Evolutionary conservation across 2,329 filamentous ascomycete species (phyloP).

Genomic region (Paracoccidioides brasiliensis): DNA sequence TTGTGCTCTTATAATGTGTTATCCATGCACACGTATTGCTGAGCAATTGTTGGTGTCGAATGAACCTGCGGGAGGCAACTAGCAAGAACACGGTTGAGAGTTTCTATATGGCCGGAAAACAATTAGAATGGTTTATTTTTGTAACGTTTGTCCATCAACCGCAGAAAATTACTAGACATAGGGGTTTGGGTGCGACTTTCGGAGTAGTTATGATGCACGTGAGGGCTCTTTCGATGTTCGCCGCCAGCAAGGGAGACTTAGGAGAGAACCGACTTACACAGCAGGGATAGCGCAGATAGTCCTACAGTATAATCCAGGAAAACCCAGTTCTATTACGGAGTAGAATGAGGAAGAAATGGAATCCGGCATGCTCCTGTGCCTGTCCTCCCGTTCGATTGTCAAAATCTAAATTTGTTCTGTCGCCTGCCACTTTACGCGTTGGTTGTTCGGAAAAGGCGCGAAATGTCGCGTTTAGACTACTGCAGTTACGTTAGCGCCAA

Average conservation of each 20-base stretch:
- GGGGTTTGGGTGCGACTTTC: too few relatives aligned
- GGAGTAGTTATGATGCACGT: too few relatives aligned
- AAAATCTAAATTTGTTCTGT: background rate
- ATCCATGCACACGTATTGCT: background rate
- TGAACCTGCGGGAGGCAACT: background rate
- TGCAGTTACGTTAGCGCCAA: slow-evolving; percentile 3
- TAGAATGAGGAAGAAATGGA: background rate
- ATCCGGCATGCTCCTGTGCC: background rate
- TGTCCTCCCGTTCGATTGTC: background rate
- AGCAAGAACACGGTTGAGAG: background rate
- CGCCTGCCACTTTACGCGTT: slow-evolving; percentile 12
- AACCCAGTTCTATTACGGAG: background rate
- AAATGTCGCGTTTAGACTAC: background rate
- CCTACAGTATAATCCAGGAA: background rate
- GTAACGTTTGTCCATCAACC: background rate
- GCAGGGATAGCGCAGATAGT: background rate
- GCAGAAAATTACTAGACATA: background rate
- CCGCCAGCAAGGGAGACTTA: too few relatives aligned
- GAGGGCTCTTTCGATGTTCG: too few relatives aligned
- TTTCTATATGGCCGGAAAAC: background rate
- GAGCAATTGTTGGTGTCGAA: background rate
- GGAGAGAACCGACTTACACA: background rate
- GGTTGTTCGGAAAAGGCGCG: background rate
- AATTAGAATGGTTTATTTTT: background rate
- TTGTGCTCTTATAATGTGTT: slow-evolving; percentile 5